These are phyloP conservation scores for Boletus reticulatus DNA, from an alignment of 768 basidiomycete genomes.

Conservation along the genomic window DNA sequence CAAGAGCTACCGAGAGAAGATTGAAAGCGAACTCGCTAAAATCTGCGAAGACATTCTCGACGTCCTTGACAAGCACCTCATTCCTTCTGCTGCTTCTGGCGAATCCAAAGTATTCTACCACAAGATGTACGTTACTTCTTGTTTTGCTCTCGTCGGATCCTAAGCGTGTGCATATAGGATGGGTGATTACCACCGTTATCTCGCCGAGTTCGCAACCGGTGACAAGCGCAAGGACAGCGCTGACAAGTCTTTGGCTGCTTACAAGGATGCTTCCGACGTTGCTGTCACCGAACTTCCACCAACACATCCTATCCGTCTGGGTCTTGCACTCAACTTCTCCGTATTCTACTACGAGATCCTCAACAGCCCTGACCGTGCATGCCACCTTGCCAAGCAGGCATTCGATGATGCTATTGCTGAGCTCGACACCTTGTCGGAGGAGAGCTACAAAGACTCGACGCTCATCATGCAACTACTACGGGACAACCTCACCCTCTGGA, in stretches of 20 bases:
- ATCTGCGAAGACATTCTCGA: constrained; percentile 99
- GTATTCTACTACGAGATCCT: constrained; percentile 99
- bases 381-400: constrained; percentile 98
- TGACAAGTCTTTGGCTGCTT: constrained; percentile 95
- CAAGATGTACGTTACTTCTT: constrained; percentile 74
- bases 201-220: constrained; percentile 97
- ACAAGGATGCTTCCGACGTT: constrained; percentile 97
- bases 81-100: constrained; percentile 92
- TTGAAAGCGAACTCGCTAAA: constrained; percentile 93
- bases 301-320: constrained; percentile 97
- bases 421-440: constrained; percentile 97
- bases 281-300: constrained; percentile 94
- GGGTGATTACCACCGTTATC: constrained; percentile 99
- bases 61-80: constrained; percentile 97
- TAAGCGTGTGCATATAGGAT: constrained; percentile 56
- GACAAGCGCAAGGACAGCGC: constrained; percentile 97
- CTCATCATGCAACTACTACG: constrained; percentile 95
- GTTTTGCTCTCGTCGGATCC: background rate
- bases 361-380: constrained; percentile 97
- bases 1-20: constrained; percentile 97
- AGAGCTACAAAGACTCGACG: constrained; percentile 99
- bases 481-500: constrained; percentile 98
- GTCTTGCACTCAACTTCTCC: constrained; percentile 98
- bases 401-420: constrained; percentile 99
- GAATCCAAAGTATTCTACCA: constrained; percentile 99